These are phyloP conservation scores for Ganoderma lingzhi DNA, from an alignment of 1,284 basidiomycete species.

Conservation along the genomic window DNA sequence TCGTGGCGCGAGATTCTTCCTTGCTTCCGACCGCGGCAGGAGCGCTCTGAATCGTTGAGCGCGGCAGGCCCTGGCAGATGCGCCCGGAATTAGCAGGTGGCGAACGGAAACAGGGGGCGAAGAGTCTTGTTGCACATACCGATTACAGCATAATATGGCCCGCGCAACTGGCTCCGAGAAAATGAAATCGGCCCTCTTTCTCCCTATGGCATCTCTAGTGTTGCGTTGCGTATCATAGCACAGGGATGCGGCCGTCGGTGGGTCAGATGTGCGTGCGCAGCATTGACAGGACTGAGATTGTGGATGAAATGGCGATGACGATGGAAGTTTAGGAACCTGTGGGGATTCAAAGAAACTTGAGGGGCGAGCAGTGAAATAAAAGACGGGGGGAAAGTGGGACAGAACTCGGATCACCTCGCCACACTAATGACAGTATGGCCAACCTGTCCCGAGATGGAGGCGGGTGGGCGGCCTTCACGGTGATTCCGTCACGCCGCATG, in stretches of 20 bases:
- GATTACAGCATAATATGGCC: constrained; percentile 5
- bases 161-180: not conserved
- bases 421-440: not conserved
- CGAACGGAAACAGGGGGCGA: constrained; percentile 2
- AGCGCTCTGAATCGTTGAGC: not conserved
- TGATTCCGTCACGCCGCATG: not conserved
- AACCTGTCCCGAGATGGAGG: not conserved
- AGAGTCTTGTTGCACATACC: constrained; percentile 11
- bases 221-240: not conserved
- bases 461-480: not conserved
- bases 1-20: not conserved
- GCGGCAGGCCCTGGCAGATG: not conserved
- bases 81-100: constrained; percentile 3
- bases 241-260: not conserved
- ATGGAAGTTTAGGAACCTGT: not conserved
- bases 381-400: not conserved
- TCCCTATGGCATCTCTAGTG: too few relatives aligned
- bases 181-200: constrained; percentile 3
- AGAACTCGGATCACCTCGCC: not conserved
- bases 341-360: not conserved
- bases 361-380: not conserved
- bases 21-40: constrained; percentile 3
- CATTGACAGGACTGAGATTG: not conserved
- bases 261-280: not conserved
- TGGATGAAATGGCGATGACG: not conserved